Percentiles rank a stretch among this genome's conserved stretches.
Conservation (phyloP, 1,139 yeast species). For the Geotrichum siamense region DNA sequence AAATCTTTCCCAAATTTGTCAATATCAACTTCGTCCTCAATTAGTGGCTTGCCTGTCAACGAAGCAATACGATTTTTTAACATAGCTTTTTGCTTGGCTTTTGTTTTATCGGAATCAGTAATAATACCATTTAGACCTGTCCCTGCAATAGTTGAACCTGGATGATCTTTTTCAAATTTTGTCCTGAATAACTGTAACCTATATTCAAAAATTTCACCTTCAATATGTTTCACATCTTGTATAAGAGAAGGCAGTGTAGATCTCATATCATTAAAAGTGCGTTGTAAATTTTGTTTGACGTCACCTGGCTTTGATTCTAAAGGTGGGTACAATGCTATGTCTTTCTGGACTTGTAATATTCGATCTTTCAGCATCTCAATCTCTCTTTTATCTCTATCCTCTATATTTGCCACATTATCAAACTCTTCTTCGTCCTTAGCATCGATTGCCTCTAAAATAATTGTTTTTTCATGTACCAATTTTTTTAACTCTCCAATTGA, state of each 20-base stretch:
- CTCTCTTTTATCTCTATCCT: slow-evolving; percentile 43
- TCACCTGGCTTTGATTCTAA: slow-evolving; percentile 27
- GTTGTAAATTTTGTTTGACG: slow-evolving; percentile 40
- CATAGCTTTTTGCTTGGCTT: slow-evolving; percentile 69
- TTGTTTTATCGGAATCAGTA: slow-evolving; percentile 72
- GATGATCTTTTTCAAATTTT: slow-evolving; percentile 53
- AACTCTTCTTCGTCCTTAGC: slow-evolving; percentile 55
- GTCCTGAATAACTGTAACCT: slow-evolving; percentile 58
- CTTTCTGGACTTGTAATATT: slow-evolving; percentile 50
- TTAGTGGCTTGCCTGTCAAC: slow-evolving; percentile 64
- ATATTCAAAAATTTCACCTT: slow-evolving; percentile 56
- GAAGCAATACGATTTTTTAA: slow-evolving; percentile 87
- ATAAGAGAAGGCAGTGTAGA: slow-evolving; percentile 66
- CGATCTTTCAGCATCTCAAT: slow-evolving; percentile 59
- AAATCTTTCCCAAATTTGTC: slow-evolving; percentile 52
- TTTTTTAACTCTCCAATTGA: slow-evolving; percentile 49
- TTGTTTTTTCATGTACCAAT: slow-evolving; percentile 60
- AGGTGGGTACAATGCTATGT: slow-evolving; percentile 37
- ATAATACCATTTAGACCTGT: slow-evolving; percentile 84
- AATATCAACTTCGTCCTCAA: slow-evolving; percentile 32
- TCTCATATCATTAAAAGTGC: slow-evolving; percentile 49
- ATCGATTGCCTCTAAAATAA: slow-evolving; percentile 65
- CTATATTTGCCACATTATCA: slow-evolving; percentile 40
- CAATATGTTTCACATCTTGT: slow-evolving; percentile 52
- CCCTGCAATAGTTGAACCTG: slow-evolving; percentile 62